Base-by-base conservation (phyloP, 441 rosid genomes). In the Arabidopsis lyrata region DNA sequence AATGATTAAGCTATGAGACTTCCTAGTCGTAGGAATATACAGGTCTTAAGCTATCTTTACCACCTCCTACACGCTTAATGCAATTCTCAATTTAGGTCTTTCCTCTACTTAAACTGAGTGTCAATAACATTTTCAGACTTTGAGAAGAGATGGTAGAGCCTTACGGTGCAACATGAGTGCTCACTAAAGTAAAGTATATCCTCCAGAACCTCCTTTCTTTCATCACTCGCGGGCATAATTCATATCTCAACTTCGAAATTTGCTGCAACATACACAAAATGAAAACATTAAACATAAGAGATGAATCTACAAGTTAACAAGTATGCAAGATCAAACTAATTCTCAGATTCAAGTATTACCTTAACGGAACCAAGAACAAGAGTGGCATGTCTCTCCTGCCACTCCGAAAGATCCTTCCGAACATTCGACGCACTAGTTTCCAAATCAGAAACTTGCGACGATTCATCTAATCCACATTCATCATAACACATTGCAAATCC, bases 301-400 rank as follows among this genome's bases (percentile, higher is more conserved):
- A 59, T 20, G 32, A 59, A 50, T 50, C n/a, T 20, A 22, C 1
- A 50, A 50, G 1, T 50, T 9, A 50, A 50, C 29, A 7, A 49
- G 1, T 20, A 50, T 11, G 55, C 31, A 22, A 20, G 32, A 50
- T 53, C 58, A 53, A 38, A 52, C 45, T 38, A 39, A 61, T 44
- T 5, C n/a, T 8, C 5, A 44, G 31, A 34, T 15, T 8, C 32
- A 15, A 42, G 5, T 7, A 12, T 14, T 14, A 86, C 93, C 91
- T 88, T 86, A 27, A 88, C 91, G n/a, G 86, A 80, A 31, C 81
- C 76, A 54, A 88, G 91, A 80, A 88, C 91, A 57, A 88, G 85
- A 39, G 87, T 84, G 41, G 91, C 93, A 70, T 88, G 93, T 59
- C 83, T 84, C 83, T 86, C 91, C 48, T 88, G 91, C 89, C 90